Conservation (phyloP, 2,329 filamentous ascomycete species). For the Colletotrichum liaoningense region DNA sequence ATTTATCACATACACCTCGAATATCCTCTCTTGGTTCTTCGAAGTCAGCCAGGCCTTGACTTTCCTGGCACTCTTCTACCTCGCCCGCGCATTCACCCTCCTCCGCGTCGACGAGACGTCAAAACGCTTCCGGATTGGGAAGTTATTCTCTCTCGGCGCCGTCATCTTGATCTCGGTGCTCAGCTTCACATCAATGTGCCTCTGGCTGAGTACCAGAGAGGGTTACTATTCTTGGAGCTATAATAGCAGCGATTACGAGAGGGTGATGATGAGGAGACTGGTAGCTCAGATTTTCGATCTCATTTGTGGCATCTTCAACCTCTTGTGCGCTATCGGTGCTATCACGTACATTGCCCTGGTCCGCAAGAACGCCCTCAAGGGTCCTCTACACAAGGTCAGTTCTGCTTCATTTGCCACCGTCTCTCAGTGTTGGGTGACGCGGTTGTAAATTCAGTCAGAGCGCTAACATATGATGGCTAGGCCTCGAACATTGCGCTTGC, state of each 20-base stretch:
- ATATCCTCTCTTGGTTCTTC: neutral
- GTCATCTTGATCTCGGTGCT: conserved; percentile 18
- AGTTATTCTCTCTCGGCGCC: neutral
- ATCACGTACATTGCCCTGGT: conserved; percentile 17
- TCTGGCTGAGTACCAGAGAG: conserved; percentile 9
- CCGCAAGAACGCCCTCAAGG: conserved; percentile 16
- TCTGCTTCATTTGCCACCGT: conserved; percentile 1
- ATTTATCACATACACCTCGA: neutral
- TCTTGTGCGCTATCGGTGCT: conserved; percentile 5
- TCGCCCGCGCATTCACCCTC: conserved; percentile 23
- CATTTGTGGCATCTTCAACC: neutral
- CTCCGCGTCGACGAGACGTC: neutral
- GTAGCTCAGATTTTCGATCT: neutral
- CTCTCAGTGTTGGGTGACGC: conserved; percentile 27
- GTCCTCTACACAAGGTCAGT: conserved; percentile 19
- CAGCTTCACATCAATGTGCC: neutral
- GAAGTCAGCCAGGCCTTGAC: conserved; percentile 15
- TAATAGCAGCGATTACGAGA: neutral
- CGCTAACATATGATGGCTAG: neutral
- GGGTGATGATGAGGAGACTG: neutral
- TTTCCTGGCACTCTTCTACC: conserved; percentile 32
- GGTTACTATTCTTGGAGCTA: neutral
- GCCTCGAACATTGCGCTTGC: neutral
- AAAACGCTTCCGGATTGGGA: neutral
- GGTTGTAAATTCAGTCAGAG: too few relatives aligned